Conservation (phyloP, 2,329 filamentous ascomycete species). For the Fusarium humuli region DNA sequence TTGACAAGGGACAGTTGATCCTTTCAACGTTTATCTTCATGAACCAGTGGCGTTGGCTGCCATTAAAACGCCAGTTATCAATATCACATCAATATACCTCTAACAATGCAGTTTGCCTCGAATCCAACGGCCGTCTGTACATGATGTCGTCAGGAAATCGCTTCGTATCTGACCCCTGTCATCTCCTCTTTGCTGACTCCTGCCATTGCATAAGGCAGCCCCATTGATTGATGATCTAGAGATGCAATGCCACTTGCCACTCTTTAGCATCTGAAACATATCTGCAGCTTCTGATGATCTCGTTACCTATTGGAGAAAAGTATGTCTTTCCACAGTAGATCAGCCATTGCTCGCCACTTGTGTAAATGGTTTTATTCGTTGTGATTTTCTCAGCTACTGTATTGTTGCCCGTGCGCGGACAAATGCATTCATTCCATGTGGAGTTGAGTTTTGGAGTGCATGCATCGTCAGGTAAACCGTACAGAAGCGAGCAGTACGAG, state of each 20-base stretch:
- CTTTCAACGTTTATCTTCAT: conserved; percentile 20
- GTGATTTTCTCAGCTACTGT: background rate
- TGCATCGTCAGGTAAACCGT: conserved; percentile 23
- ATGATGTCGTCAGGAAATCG: conserved; percentile 4
- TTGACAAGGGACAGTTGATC: background rate
- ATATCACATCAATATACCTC: conserved; percentile 1
- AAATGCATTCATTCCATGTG: background rate
- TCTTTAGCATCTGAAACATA: conserved; percentile 31
- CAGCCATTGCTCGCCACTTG: background rate
- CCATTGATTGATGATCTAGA: conserved; percentile 6
- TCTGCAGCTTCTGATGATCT: conserved; percentile 2
- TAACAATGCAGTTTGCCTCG: background rate
- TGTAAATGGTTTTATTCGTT: background rate
- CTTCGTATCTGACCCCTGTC: conserved; percentile 13
- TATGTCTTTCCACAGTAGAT: conserved; percentile 10
- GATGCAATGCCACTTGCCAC: conserved; percentile 7
- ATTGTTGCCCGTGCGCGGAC: background rate
- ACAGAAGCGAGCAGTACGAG: conserved; percentile 29
- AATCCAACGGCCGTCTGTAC: conserved; percentile 11
- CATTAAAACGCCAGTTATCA: background rate
- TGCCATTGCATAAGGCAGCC: background rate
- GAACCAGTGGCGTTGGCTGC: conserved; percentile 16
- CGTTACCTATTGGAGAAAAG: background rate
- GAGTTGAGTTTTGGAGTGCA: conserved; percentile 14
- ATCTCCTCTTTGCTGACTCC: conserved; percentile 5